Base-by-base conservation (phyloP, 2,329 filamentous ascomycete species). In the Bipolaris sorokiniana region DNA sequence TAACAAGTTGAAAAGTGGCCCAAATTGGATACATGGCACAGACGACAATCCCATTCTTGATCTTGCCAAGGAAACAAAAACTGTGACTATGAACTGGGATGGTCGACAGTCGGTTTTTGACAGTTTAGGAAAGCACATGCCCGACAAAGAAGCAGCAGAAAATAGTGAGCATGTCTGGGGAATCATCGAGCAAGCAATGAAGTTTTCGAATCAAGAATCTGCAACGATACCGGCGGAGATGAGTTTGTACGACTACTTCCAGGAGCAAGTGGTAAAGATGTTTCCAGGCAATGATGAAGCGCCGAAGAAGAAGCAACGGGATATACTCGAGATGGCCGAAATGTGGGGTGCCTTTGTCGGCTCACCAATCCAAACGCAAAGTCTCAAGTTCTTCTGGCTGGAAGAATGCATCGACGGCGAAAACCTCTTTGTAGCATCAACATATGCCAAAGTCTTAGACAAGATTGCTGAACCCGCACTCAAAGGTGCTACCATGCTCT, bases 21-120 rank as follows among this genome's bases (percentile, higher is more conserved):
- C 89, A n/a, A 92, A 92, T 66, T 92, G 89, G 89, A 90, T 92
- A 49, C 89, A 92, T 58, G 89, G 90, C 33, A 90, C 88, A 5
- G 79, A 84, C 0, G 81, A 87, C 60, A 92, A 92, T 67, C 88
- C 89, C 0, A 89, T 91, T 15, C 73, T 88, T 37, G 85, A 89
- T 41, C 78, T 92, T 16, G 88, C 88, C 11, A 83, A 82, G 62
- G 78, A 84, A 60, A 90, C 88, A 0, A 77, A 80, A 1, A 90
- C 84, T 0, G 62, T 74, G 9, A 76, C 82, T 2, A 78, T 83
- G 67, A 80, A 79, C 42, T 84, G 82, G 73, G 85, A 88, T 45
- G 80, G 81, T 6, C 78, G 78, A 4, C 82, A 85, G 22, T 79
- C 83, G 31, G 76, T 88, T 0, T 85, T 86, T 56, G 82, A 87